Conservation (phyloP, 2,329 filamentous ascomycete species). For the Malbranchea cinnamomea region DNA sequence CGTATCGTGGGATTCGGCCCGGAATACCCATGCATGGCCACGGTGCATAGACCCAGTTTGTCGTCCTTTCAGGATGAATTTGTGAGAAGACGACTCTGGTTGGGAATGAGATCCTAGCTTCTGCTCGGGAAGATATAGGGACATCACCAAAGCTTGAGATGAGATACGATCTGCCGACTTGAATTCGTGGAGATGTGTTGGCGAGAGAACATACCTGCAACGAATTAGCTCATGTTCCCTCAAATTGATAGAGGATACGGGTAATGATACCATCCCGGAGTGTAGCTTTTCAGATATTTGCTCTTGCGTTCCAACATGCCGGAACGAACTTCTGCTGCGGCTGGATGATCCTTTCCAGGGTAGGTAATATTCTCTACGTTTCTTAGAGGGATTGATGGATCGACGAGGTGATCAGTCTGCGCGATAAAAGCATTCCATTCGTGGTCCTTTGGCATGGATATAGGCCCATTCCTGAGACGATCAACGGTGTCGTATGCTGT, state of each 20-base stretch:
- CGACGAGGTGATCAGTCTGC: slow-evolving; percentile 70
- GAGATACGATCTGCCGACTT: slow-evolving; percentile 86
- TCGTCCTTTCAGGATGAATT: slow-evolving; percentile 93
- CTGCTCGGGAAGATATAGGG: slow-evolving; percentile 83
- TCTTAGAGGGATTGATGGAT: slow-evolving; percentile 66
- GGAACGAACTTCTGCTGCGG: slow-evolving; percentile 70
- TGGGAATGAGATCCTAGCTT: slow-evolving; percentile 86
- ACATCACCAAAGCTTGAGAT: slow-evolving; percentile 83
- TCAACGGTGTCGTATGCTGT: slow-evolving; percentile 64
- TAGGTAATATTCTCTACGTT: slow-evolving; percentile 74
- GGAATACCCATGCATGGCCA: slow-evolving; percentile 53
- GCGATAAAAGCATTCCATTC: slow-evolving; percentile 81
- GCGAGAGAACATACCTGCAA: slow-evolving; percentile 78
- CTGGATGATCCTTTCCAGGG: slow-evolving; percentile 73
- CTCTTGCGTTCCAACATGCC: slow-evolving; percentile 93
- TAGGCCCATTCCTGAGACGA: slow-evolving; percentile 66
- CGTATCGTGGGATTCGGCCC: slow-evolving; percentile 63
- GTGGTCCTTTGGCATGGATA: slow-evolving; percentile 84
- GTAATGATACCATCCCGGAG: slow-evolving; percentile 61
- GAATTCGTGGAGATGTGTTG: slow-evolving; percentile 96
- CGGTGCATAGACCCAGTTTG: slow-evolving; percentile 89
- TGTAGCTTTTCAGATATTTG: slow-evolving; percentile 97
- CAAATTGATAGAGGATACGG: neutral
- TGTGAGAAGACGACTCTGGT: slow-evolving; percentile 73
- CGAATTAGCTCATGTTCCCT: neutral